Evolutionary conservation across 2,329 filamentous ascomycete species (phyloP), one percentile per base, ranked within the genome.

Genomic region (Fusarium metavorans): DNA sequence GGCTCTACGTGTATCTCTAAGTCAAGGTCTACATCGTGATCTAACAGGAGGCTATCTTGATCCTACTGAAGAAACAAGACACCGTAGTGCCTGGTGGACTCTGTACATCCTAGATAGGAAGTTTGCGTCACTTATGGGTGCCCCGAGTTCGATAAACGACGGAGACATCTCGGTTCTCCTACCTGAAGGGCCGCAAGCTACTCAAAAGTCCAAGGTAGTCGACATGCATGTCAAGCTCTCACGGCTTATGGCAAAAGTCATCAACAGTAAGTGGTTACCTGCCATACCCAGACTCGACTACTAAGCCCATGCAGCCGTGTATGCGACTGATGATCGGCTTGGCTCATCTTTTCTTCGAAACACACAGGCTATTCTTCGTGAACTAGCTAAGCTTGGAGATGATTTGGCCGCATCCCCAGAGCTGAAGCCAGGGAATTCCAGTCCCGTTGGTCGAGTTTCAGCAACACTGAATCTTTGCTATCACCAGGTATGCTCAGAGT

Each of bases 381-480:
- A 68, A 27, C 3, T 66, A 7, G 67, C 67, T 4, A 35, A 54
- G 4, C 39, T 68, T 2, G 66, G 52, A 2, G 32, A 35, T 7
- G 62, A 68, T 13, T 56, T 68, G 11, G 64, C 64, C 4, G 27
- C 45, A 14, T 60, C 66, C 0, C 20, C 41, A 2, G 66, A 68
- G 5, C 18, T 60, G 6, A 68, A 56, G 37, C 58, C 64, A 3
- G 37, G 64, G 5, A 45, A 35, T 2, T 41, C 39, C 2, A 63
- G 62, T 9, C 66, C 66, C 2, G 58, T 68, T 34, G 60, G 62
- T 1, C 66, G 66, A 16, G 56, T 68, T 5, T 65, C 66, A 0
- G 66, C 66, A 8, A 68, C 66, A 11, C 20, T 68, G 9, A 68
- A 68, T 56, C 61, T 68, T 27, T 68, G 66, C 23, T 68, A 68